Base-by-base conservation (phyloP, 768 basidiomycete genomes). In the Russula dissimulans region DNA sequence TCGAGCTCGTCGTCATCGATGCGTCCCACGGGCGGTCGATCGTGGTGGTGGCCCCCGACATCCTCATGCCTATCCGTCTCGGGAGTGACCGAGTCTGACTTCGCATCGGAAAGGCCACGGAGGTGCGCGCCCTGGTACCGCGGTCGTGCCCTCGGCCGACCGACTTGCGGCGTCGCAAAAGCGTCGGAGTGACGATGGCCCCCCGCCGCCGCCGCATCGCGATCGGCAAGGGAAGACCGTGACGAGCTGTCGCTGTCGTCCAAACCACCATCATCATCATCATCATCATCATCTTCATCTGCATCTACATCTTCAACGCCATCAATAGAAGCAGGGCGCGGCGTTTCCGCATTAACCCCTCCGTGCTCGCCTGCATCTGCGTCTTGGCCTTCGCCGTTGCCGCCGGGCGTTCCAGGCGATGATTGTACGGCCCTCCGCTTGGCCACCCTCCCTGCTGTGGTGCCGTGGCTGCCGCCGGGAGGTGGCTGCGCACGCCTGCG, bases 401-500 rank as follows among this genome's bases (percentile, higher is more conserved):
- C 36, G 11, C 54, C 26, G 26, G 38, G 46, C 26, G 48, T 44
- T 42, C 46, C 39, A 41, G 22, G 14, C 12, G 49, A 15, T 26
- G 22, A 34, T 39, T 32, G 47, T 8, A 51, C 38, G 8, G 55
- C 57, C 50, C 59, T 47, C 71, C 70, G 54, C 70, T 67, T 67
- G 73, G 74, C 64, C 71, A 70, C 66, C 76, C 77, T 64, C 63
- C 67, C 58, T 74, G 71, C 63, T 59, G 71, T 58, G 70, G 71
- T 66, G 77, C 5, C 22, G 22, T 26, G 22, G 2, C 22, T 26
- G 22, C 22, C 14, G 2, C 9, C 78, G 72, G 75, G 72, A 51
- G 77, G 71, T 54, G 77, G 69, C 69, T 81, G 74, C 67, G 77
- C 65, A 55, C 70, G 75, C 57, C 74, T 79, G 71, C 89, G 84